These are phyloP conservation scores for Parmelia sp. DNA, from an alignment of 495 filamentous ascomycete species.

Conservation along the genomic window DNA sequence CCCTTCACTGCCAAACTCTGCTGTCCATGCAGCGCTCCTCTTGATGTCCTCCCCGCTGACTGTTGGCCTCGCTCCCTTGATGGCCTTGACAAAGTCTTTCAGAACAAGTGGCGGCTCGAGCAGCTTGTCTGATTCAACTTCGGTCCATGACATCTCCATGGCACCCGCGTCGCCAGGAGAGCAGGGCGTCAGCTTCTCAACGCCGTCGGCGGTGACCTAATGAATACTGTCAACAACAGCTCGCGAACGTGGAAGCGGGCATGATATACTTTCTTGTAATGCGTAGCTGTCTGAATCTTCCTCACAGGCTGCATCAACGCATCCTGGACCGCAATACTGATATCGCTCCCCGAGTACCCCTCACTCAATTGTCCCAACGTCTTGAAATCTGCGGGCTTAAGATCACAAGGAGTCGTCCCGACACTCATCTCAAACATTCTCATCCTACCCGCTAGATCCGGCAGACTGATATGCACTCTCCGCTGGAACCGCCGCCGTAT, in stretches of 20 bases:
- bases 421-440: slow-evolving; percentile 97
- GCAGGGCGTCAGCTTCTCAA: slow-evolving; percentile 80
- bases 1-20: slow-evolving; percentile 95
- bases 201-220: slow-evolving; percentile 66
- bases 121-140: slow-evolving; percentile 71
- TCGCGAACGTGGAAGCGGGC: not conserved
- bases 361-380: slow-evolving; percentile 75
- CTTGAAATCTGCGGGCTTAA: slow-evolving; percentile 70
- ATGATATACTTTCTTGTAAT: slow-evolving; percentile 78
- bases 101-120: slow-evolving; percentile 78
- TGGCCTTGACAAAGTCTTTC: slow-evolving; percentile 91
- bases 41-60: slow-evolving; percentile 79
- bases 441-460: slow-evolving; percentile 80
- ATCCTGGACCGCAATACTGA: slow-evolving; percentile 93
- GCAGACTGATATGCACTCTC: slow-evolving; percentile 88
- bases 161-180: slow-evolving; percentile 83
- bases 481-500: slow-evolving; percentile 95
- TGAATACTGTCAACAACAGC: not conserved
- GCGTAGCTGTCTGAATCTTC: slow-evolving; percentile 96
- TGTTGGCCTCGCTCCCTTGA: slow-evolving; percentile 79
- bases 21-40: slow-evolving; percentile 86
- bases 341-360: slow-evolving; percentile 93
- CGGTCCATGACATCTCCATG: slow-evolving; percentile 88
- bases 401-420: slow-evolving; percentile 81
- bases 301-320: slow-evolving; percentile 96